Evolutionary conservation across 352 stramenopile species (phyloP).

Genomic region (Phytophthora pisi): DNA sequence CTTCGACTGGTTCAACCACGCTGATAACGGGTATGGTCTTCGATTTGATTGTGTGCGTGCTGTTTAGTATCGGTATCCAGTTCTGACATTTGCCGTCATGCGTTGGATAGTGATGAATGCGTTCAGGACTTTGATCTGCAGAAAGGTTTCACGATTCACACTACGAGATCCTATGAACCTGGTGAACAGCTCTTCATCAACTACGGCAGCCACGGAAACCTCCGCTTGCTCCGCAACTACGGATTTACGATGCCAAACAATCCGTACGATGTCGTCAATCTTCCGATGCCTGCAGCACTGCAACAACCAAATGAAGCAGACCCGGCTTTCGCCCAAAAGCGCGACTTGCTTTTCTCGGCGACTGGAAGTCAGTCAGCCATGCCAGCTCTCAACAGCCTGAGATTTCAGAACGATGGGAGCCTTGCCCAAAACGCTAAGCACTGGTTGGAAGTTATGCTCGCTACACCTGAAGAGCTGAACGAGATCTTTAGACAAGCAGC

Average conservation of each 20-base stretch:
- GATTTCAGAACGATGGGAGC: constrained; percentile 36
- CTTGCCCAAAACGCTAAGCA: constrained; percentile 43
- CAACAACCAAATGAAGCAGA: constrained; percentile 44
- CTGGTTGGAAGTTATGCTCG: constrained; percentile 64
- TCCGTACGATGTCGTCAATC: constrained; percentile 45
- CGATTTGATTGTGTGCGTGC: not conserved
- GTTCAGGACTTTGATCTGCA: constrained; percentile 63
- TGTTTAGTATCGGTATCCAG: not conserved
- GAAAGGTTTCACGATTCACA: constrained; percentile 68
- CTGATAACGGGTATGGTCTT: constrained; percentile 49
- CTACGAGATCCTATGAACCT: constrained; percentile 53
- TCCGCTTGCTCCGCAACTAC: constrained; percentile 82
- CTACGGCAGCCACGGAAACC: constrained; percentile 73
- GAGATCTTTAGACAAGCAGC: constrained; percentile 45
- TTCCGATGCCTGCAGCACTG: constrained; percentile 45
- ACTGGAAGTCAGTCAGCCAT: constrained; percentile 15
- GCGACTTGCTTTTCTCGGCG: constrained; percentile 39
- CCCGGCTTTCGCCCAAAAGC: constrained; percentile 41
- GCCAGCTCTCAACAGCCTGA: constrained; percentile 39
- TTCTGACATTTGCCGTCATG: not conserved
- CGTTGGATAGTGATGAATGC: constrained; percentile 59
- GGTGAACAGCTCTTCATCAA: constrained; percentile 86
- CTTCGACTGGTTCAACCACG: constrained; percentile 90
- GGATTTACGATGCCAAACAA: constrained; percentile 63
- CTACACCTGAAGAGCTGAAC: constrained; percentile 49